Base-by-base conservation (phyloP, 139 green algal genomes). In the Chlamydomonas incerta region DNA sequence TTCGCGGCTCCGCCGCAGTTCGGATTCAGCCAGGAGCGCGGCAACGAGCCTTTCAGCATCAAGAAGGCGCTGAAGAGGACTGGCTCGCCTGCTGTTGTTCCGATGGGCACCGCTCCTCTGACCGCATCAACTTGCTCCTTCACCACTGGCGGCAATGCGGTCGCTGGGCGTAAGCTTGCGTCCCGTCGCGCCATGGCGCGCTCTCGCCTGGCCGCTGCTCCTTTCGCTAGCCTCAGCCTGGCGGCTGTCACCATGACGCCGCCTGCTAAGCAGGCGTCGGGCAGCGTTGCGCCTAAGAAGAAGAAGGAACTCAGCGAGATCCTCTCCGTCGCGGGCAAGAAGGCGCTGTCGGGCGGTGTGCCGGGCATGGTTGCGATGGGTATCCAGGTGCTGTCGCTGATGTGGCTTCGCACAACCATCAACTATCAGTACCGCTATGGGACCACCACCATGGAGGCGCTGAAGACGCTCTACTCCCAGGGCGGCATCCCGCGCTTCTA, bases 401-500 rank as follows among this genome's bases (percentile, higher is more conserved):
- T 97, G 95, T 98, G 95, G 95, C 87, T 98, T 73, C 91, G 96
- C 67, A 98, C 96, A 21, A 98, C 95, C 0, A 93, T 98, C 41
- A 98, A 98, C 88, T 98, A 97, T 82, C 96, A 98, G 90, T 97
- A 97, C 88, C 88, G 93, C 24, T 94, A 92, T 74, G 96, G 96
- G 65, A 95, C 89, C 29, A 94, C 80, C 73, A 97, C 91, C 28
- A 3, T 81, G 2, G 58, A 91, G 62, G 95, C 95, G 4, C 81
- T 98, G 35, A 68, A 71, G 46, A 93, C 93, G 26, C 92, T 99
- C n/a, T 98, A 97, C 80, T 89, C 70, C 37, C 93, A 99, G 34
- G 96, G 96, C 29, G 96, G 96, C 66, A 92, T 99, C n/a, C 82
- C 88, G 10, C 92, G 96, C 41, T 99, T 99, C 87, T 99, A 99